These are phyloP conservation scores for Epichloe scottii DNA, from an alignment of 2,329 filamentous ascomycete species.

Conservation along the genomic window DNA sequence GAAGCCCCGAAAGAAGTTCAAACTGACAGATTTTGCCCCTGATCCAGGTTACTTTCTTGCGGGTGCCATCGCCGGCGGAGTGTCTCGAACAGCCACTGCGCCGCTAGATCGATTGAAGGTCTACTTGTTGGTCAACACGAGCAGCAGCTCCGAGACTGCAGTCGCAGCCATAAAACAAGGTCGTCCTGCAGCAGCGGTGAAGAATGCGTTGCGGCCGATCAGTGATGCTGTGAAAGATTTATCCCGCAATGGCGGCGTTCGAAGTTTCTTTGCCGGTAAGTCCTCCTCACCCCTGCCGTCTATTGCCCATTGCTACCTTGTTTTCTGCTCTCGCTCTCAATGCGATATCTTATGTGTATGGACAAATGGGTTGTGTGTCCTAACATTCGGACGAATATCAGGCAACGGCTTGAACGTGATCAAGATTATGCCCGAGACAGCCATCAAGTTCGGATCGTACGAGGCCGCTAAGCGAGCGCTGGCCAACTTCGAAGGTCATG, in stretches of 20 bases:
- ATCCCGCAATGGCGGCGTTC: constrained; percentile 74
- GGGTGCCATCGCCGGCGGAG: constrained; percentile 84
- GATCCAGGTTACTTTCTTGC: constrained; percentile 96
- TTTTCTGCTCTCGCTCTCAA: background rate
- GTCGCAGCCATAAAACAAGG: constrained; percentile 59
- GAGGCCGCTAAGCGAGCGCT: constrained; percentile 86
- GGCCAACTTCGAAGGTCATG: constrained; percentile 76
- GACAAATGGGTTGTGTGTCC: background rate
- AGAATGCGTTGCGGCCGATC: constrained; percentile 57
- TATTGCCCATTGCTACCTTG: background rate
- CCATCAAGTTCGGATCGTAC: constrained; percentile 96
- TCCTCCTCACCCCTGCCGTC: background rate
- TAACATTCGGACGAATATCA: constrained; percentile 21
- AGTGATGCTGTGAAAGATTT: constrained; percentile 62
- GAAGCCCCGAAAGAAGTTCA: constrained; percentile 29
- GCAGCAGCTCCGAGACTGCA: constrained; percentile 34
- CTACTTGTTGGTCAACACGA: constrained; percentile 87
- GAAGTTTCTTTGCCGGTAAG: constrained; percentile 86
- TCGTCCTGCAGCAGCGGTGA: constrained; percentile 49
- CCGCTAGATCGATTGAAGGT: constrained; percentile 96
- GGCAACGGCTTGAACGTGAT: constrained; percentile 93
- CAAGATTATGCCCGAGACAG: constrained; percentile 98
- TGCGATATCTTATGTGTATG: background rate
- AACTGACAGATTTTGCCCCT: constrained; percentile 58
- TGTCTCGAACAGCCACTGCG: constrained; percentile 89